Percentiles rank a stretch among this genome's conserved stretches.
These are phyloP conservation scores for Citrus hindsii DNA, from an alignment of 345 rosid species.

Conservation along the genomic window DNA sequence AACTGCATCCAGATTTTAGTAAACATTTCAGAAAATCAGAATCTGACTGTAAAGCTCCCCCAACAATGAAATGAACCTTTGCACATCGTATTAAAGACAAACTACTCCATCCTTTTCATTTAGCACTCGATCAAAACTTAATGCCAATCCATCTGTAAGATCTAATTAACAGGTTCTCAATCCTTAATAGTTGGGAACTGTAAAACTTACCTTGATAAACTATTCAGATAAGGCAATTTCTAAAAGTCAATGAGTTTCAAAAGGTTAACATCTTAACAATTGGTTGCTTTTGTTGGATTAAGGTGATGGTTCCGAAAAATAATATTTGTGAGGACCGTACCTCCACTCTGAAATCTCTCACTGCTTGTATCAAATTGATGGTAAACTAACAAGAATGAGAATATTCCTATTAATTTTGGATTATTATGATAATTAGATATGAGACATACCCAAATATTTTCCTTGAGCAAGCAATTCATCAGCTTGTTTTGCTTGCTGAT, in stretches of 20 bases:
- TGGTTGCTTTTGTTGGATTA: neutral
- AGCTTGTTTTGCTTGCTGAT: conserved; percentile 78
- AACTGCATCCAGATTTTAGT: neutral
- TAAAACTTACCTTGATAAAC: neutral
- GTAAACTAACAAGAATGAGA: neutral
- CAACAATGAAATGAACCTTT: neutral
- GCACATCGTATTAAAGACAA: neutral
- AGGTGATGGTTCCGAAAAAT: neutral
- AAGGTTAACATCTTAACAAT: neutral
- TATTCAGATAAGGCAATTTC: neutral
- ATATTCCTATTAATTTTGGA: neutral
- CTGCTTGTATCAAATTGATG: neutral
- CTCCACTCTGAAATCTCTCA: neutral
- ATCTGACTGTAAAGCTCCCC: neutral
- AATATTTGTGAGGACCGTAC: neutral
- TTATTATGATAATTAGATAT: neutral
- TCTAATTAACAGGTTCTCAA: neutral
- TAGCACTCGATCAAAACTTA: neutral
- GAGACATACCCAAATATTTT: conserved; percentile 59
- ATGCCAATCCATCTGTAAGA: neutral
- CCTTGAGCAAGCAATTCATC: conserved; percentile 76
- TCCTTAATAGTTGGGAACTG: neutral
- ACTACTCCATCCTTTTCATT: neutral
- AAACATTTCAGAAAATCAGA: neutral
- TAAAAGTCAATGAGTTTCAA: neutral